Evolutionary conservation across 2,329 filamentous ascomycete genomes (phyloP).

Genomic region (Ambrosiella xylebori): DNA sequence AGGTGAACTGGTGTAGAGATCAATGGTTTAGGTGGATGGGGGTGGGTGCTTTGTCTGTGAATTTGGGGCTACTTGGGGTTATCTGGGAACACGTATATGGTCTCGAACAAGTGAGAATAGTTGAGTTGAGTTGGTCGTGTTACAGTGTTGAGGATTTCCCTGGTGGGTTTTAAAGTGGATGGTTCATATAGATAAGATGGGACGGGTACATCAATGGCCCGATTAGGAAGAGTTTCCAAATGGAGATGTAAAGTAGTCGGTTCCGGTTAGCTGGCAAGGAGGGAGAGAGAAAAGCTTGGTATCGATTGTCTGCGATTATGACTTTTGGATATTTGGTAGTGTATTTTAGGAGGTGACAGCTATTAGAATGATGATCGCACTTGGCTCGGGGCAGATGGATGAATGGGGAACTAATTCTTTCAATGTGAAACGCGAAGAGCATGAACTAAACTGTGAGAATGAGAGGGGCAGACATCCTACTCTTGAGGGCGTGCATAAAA

Average conservation of each 20-base stretch:
- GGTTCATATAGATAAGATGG: background rate
- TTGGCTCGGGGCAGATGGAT: background rate
- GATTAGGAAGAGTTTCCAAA: background rate
- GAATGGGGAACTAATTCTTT: background rate
- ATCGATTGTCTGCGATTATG: no score
- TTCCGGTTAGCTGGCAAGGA: background rate
- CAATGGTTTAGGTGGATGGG: background rate
- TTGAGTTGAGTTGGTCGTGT: no score
- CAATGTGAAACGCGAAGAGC: background rate
- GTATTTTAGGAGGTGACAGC: background rate
- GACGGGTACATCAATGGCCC: background rate
- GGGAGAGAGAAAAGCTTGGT: no score
- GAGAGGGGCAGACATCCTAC: no score
- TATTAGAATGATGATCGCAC: background rate
- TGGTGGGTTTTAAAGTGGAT: background rate
- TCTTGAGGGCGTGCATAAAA: background rate
- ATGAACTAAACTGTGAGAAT: no score
- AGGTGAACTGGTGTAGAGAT: background rate
- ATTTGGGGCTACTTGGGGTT: no score
- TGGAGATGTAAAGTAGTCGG: background rate
- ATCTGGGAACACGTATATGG: no score
- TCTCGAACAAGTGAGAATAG: no score
- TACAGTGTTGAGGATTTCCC: background rate
- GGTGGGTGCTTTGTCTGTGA: no score
- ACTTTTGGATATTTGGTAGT: no score